These are phyloP conservation scores for Perkinsus chesapeaki DNA, from an alignment of 169 alveolate genomes.

Conservation along the genomic window DNA sequence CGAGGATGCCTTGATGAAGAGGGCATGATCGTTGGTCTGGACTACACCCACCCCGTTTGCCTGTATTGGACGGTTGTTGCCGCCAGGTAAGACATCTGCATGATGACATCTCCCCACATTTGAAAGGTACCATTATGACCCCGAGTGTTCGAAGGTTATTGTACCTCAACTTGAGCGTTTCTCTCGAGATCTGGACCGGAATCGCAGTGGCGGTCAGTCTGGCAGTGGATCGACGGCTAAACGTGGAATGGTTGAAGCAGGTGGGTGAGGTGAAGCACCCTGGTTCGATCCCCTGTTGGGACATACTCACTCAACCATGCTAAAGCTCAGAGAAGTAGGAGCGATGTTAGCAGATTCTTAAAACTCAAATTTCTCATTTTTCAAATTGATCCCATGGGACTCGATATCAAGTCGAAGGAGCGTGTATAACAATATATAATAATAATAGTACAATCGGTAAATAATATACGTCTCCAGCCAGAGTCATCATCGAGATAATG, in stretches of 20 bases:
- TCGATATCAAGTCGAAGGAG: no score
- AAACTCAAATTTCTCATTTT: no score
- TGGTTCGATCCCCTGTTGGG: no score
- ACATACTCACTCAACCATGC: no score
- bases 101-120: not conserved
- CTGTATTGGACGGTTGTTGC: not conserved
- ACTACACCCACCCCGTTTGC: not conserved
- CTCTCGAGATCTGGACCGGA: not conserved
- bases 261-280: no score
- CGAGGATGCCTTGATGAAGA: not conserved
- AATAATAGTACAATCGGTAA: no score
- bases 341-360: no score
- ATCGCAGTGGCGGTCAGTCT: not conserved
- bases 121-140: not conserved
- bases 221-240: not conserved
- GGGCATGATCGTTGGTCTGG: not conserved
- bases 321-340: no score
- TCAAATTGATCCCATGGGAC: no score
- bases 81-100: not conserved
- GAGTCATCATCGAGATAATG: no score
- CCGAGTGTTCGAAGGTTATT: not conserved
- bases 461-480: no score
- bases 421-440: no score
- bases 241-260: not conserved
- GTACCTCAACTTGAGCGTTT: not conserved